phyloP scores from a whole-genome alignment of 129 eudicot species.

The Rutidosis leptorrhynchoides region DNA sequence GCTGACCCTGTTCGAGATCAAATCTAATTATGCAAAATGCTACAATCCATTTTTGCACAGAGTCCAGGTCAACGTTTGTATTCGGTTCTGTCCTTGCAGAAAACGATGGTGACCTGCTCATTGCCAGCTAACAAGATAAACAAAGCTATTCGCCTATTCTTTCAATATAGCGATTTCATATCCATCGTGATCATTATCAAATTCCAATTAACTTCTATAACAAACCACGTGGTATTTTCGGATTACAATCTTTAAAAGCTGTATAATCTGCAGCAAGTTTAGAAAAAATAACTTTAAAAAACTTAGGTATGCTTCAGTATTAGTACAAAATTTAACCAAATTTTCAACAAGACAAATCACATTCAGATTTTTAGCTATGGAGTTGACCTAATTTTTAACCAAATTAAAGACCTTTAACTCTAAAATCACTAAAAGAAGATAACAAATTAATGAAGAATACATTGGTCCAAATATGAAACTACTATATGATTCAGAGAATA shows the following conservation, averaged over 20 bases:
- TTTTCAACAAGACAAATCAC: too few relatives aligned
- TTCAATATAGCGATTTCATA: conserved; percentile 23
- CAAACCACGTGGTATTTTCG: conserved; percentile 5
- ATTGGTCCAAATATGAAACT: too few relatives aligned
- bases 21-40: conserved; percentile 90
- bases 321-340: too few relatives aligned
- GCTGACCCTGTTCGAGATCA: conserved; percentile 91
- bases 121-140: conserved; percentile 38
- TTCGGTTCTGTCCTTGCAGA: conserved; percentile 52
- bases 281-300: conserved; percentile 1
- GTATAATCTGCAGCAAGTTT: not conserved
- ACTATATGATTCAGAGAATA: too few relatives aligned
- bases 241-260: conserved; percentile 13
- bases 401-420: too few relatives aligned
- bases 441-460: too few relatives aligned
- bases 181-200: conserved; percentile 21
- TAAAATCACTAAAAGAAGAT: too few relatives aligned
- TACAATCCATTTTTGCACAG: conserved; percentile 74
- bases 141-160: conserved; percentile 11
- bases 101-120: conserved; percentile 90
- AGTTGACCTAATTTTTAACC: too few relatives aligned
- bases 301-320: not conserved
- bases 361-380: too few relatives aligned
- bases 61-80: conserved; percentile 51
- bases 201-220: conserved; percentile 15